Conservation (phyloP, 2,329 filamentous ascomycete species). For the Xylaria sp. region DNA sequence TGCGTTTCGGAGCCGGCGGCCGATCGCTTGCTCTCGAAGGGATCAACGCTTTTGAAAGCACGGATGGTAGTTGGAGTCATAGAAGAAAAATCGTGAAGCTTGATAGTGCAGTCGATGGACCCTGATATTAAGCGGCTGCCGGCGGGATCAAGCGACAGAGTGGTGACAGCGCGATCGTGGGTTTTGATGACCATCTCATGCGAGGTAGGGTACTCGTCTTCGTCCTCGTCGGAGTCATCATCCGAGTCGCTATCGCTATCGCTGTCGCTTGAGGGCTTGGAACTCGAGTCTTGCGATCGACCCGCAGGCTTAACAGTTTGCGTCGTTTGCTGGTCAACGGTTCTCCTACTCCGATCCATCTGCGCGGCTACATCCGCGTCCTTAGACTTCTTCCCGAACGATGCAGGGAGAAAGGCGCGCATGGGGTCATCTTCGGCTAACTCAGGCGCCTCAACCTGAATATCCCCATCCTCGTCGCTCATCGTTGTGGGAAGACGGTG, state of each 20-base stretch:
- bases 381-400: constrained; percentile 85
- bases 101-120: constrained; percentile 89
- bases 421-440: constrained; percentile 74
- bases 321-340: constrained; percentile 53
- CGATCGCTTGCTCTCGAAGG: constrained; percentile 78
- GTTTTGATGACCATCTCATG: constrained; percentile 95
- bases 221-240: constrained; percentile 69
- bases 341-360: constrained; percentile 80
- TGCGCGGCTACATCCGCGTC: constrained; percentile 81
- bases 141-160: constrained; percentile 83
- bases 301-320: constrained; percentile 49
- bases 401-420: constrained; percentile 79
- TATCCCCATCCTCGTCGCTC: constrained; percentile 69
- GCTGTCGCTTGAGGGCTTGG: constrained; percentile 54
- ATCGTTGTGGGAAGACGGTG: constrained; percentile 53
- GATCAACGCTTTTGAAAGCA: constrained; percentile 92
- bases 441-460: constrained; percentile 65
- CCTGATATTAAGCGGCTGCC: constrained; percentile 89
- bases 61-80: constrained; percentile 96
- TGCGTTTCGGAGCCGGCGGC: constrained; percentile 81
- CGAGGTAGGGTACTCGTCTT: constrained; percentile 90
- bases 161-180: constrained; percentile 88
- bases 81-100: constrained; percentile 93
- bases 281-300: constrained; percentile 41
- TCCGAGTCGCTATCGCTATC: constrained; percentile 66